These are phyloP conservation scores for Parsonsia alboflavescens DNA, from an alignment of 257 asterid species.

Conservation along the genomic window DNA sequence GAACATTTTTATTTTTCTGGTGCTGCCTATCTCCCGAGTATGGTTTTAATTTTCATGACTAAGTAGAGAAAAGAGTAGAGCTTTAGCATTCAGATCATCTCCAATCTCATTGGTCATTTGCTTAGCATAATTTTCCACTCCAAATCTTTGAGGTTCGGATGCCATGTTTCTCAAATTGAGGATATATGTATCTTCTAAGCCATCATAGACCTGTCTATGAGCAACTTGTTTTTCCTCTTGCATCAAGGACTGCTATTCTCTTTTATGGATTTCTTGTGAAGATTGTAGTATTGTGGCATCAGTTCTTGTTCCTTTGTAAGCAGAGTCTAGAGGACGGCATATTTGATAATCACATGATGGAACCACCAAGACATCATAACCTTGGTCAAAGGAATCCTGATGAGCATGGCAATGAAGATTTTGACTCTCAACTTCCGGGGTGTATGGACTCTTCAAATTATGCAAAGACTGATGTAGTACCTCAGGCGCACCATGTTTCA, in stretches of 20 bases:
- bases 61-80: neutral
- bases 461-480: constrained; percentile 19
- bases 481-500: constrained; percentile 36
- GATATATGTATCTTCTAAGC: constrained; percentile 27
- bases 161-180: constrained; percentile 23
- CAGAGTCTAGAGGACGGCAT: constrained; percentile 22
- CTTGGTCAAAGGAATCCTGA: constrained; percentile 31
- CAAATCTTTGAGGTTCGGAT: neutral
- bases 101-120: neutral
- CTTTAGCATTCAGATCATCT: neutral
- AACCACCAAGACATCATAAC: constrained; percentile 41
- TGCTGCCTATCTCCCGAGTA: constrained; percentile 10
- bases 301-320: constrained; percentile 21
- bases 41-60: neutral
- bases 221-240: constrained; percentile 27
- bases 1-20: neutral
- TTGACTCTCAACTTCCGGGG: constrained; percentile 41
- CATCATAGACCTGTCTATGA: constrained; percentile 30
- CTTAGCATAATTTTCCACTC: neutral
- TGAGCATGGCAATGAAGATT: constrained; percentile 39
- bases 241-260: constrained; percentile 31
- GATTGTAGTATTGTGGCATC: constrained; percentile 31
- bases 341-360: constrained; percentile 36
- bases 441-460: constrained; percentile 35
- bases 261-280: constrained; percentile 35